Percentiles rank a stretch among this genome's conserved stretches.
phyloP scores from a whole-genome alignment of 1,284 basidiomycete species.

The Ustilago curta region DNA sequence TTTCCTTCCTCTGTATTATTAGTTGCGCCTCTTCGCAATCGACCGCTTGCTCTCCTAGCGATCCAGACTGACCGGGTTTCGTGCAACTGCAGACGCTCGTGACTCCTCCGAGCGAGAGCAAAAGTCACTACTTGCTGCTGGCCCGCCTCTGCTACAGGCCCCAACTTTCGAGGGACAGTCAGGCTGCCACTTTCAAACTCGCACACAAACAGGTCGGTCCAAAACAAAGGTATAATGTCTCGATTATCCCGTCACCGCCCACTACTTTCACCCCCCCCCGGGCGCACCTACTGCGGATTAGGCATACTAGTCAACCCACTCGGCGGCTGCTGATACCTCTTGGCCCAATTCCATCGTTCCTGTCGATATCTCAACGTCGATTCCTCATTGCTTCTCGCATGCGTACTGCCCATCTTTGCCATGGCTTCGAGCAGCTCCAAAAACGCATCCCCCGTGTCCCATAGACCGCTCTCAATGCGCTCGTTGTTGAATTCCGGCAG shows the following conservation, averaged over 20 bases:
- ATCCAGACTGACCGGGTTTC: no score
- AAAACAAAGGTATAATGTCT: neutral
- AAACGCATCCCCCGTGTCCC: slow-evolving; percentile 53
- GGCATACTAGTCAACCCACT: slow-evolving; percentile 38
- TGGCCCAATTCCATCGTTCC: slow-evolving; percentile 50
- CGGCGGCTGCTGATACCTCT: slow-evolving; percentile 40
- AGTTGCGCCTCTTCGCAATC: slow-evolving; percentile 13
- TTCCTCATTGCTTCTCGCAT: slow-evolving; percentile 45
- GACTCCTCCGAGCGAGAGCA: no score
- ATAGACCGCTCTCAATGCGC: slow-evolving; percentile 44
- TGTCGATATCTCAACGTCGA: slow-evolving; percentile 45
- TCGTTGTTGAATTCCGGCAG: slow-evolving; percentile 39
- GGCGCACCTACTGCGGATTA: slow-evolving; percentile 23
- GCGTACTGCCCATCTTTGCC: slow-evolving; percentile 54
- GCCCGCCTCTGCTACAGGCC: no score
- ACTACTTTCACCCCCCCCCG: no score
- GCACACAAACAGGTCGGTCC: neutral
- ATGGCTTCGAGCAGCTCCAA: slow-evolving; percentile 50
- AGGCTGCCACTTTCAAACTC: no score
- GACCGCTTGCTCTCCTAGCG: neutral
- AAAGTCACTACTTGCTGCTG: no score
- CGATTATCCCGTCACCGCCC: neutral
- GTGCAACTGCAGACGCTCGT: no score
- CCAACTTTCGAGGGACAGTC: no score
- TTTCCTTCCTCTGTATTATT: slow-evolving; percentile 25